These are phyloP conservation scores for Coemansia sp. DNA, from an alignment of 192 early-diverging fungal genomes.

Conservation along the genomic window DNA sequence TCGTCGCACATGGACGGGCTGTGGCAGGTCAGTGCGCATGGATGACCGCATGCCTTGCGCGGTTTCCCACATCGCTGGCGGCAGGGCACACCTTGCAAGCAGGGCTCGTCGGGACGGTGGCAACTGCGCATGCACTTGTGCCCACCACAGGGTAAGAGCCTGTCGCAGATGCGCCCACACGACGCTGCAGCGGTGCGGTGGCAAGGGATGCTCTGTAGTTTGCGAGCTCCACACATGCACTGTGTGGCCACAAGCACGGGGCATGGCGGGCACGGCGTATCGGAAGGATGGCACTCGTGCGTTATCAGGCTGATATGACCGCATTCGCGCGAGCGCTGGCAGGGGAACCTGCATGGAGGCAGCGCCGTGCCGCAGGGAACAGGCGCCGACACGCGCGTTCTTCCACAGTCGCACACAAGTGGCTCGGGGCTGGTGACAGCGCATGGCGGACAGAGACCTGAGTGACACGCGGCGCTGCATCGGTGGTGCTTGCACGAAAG, in stretches of 20 bases:
- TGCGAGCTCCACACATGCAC: conserved; percentile 79
- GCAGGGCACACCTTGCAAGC: conserved; percentile 68
- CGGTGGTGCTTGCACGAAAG: conserved; percentile 80
- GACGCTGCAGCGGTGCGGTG: conserved; percentile 63
- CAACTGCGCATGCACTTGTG: conserved; percentile 83
- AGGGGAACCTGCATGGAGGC: conserved; percentile 74
- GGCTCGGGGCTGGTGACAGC: conserved; percentile 78
- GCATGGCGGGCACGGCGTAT: conserved; percentile 89
- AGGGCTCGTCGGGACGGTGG: conserved; percentile 69
- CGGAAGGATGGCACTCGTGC: conserved; percentile 86
- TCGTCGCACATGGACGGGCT: conserved; percentile 74
- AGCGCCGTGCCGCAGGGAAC: conserved; percentile 80
- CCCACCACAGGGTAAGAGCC: conserved; percentile 63
- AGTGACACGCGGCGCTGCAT: conserved; percentile 79
- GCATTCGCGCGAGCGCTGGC: conserved; percentile 69
- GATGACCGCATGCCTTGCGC: conserved; percentile 82
- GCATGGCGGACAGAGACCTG: conserved; percentile 74
- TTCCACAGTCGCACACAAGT: conserved; percentile 82
- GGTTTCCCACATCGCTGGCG: conserved; percentile 69
- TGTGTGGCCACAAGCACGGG: conserved; percentile 70
- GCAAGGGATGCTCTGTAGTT: conserved; percentile 80
- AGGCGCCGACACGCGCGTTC: conserved; percentile 77
- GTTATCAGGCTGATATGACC: conserved; percentile 70
- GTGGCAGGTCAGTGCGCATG: conserved; percentile 76
- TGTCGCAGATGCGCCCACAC: conserved; percentile 63